These are phyloP conservation scores for Colletotrichum sp. DNA, from an alignment of 2,329 filamentous ascomycete species.

Conservation along the genomic window DNA sequence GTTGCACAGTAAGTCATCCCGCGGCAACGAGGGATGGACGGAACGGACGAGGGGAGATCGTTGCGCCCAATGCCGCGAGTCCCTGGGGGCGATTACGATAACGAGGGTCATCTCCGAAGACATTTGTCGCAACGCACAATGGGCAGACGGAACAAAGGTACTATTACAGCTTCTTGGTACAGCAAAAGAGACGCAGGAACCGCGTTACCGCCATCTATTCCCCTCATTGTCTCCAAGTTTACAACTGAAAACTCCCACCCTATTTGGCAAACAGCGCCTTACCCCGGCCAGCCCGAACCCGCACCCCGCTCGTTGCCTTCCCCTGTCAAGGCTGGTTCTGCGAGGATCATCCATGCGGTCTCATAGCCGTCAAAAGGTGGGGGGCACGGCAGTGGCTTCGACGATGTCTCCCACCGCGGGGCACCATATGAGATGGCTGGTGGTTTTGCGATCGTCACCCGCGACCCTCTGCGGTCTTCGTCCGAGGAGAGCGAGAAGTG, in stretches of 20 bases:
- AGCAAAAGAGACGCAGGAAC: constrained; percentile 13
- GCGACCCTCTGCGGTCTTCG: neutral
- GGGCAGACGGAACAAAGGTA: neutral
- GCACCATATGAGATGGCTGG: neutral
- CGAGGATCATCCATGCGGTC: constrained; percentile 16
- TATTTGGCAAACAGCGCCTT: neutral
- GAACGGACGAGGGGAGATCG: neutral
- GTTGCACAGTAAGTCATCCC: neutral
- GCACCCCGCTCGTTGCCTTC: neutral
- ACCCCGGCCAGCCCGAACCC: constrained; percentile 14
- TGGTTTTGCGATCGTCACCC: neutral
- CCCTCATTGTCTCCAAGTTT: constrained; percentile 14
- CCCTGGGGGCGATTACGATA: neutral
- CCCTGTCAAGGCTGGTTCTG: constrained; percentile 1
- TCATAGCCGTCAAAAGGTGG: constrained; percentile 1
- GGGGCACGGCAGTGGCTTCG: constrained; percentile 2
- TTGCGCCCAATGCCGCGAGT: neutral
- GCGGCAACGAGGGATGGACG: neutral
- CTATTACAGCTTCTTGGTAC: neutral
- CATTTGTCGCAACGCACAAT: neutral
- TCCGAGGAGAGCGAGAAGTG: constrained; percentile 6
- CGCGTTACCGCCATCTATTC: neutral
- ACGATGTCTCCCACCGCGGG: constrained; percentile 5
- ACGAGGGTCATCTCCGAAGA: constrained; percentile 10
- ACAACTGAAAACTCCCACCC: neutral